A percentile compares a stretch with the other conserved stretches of the same genome.
These are phyloP conservation scores for Ophiostoma sp. DNA, from an alignment of 2,329 filamentous ascomycete genomes.

Conservation along the genomic window DNA sequence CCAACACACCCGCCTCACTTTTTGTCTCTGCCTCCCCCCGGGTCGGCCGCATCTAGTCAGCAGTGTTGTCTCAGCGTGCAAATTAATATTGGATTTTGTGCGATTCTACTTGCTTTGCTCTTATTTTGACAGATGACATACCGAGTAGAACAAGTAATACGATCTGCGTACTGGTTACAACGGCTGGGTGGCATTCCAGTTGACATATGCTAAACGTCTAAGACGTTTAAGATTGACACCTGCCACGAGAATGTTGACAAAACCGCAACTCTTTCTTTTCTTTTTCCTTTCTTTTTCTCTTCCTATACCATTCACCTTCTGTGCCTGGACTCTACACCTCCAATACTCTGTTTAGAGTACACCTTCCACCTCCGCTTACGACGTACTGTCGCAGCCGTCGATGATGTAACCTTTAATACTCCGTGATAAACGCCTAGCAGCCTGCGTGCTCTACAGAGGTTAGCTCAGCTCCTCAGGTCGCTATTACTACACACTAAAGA, in stretches of 20 bases:
- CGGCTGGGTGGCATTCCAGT: background rate
- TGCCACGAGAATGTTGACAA: background rate
- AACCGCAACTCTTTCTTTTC: background rate
- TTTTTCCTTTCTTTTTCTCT: background rate
- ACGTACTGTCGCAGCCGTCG: slow-evolving; percentile 11
- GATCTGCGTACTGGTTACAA: background rate
- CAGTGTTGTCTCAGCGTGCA: background rate
- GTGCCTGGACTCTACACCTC: too few relatives aligned
- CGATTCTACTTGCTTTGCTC: too few relatives aligned
- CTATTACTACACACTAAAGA: background rate
- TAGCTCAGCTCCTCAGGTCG: too few relatives aligned
- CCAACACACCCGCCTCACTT: background rate
- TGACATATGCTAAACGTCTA: background rate
- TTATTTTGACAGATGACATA: background rate
- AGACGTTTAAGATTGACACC: background rate
- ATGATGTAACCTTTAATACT: slow-evolving; percentile 9
- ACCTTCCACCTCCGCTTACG: background rate
- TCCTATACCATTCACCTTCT: background rate
- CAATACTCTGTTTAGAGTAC: too few relatives aligned
- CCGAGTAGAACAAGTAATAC: background rate
- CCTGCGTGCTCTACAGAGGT: background rate
- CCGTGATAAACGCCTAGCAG: background rate
- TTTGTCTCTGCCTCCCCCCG: too few relatives aligned
- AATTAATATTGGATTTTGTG: slow-evolving; percentile 11
- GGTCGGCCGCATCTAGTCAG: background rate